Percentiles rank a stretch among this genome's conserved stretches.
Conservation (phyloP, 768 basidiomycete species). For the Rhodosporidiobolus sp. region DNA sequence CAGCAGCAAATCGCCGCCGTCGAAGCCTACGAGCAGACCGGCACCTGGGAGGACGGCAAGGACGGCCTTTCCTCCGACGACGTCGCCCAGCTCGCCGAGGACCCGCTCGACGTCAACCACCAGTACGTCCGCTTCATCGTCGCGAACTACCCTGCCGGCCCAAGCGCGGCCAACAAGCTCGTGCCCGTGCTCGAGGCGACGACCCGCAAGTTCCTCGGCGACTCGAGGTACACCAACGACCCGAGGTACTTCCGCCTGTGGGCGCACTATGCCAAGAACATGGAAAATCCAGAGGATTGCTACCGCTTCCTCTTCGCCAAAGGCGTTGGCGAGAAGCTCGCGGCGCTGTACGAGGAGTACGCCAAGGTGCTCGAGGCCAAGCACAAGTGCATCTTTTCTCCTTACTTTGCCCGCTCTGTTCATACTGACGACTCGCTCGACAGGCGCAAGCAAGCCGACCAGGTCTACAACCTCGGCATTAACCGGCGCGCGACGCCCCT, state of each 20-base stretch:
- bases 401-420: background rate
- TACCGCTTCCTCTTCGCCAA: conserved; percentile 85
- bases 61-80: conserved; percentile 14
- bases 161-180: conserved; percentile 67
- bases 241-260: conserved; percentile 87
- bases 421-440: background rate
- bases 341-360: conserved; percentile 86
- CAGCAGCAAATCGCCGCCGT: conserved; percentile 49
- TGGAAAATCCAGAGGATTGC: conserved; percentile 69
- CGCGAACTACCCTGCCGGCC: conserved; percentile 74
- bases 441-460: conserved; percentile 74
- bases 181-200: conserved; percentile 78
- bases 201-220: conserved; percentile 73
- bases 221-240: conserved; percentile 75
- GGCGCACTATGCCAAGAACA: conserved; percentile 77
- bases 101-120: conserved; percentile 80
- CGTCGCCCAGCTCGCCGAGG: conserved; percentile 53
- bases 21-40: conserved; percentile 54
- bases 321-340: conserved; percentile 77
- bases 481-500: conserved; percentile 74
- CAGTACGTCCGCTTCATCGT: conserved; percentile 86
- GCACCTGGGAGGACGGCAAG: conserved; percentile 67
- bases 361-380: conserved; percentile 71
- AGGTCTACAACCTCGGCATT: conserved; percentile 77
- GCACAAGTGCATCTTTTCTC: conserved; percentile 62